Evolutionary conservation across 495 filamentous ascomycete species (phyloP).

Genomic region (Tuber borchii): DNA sequence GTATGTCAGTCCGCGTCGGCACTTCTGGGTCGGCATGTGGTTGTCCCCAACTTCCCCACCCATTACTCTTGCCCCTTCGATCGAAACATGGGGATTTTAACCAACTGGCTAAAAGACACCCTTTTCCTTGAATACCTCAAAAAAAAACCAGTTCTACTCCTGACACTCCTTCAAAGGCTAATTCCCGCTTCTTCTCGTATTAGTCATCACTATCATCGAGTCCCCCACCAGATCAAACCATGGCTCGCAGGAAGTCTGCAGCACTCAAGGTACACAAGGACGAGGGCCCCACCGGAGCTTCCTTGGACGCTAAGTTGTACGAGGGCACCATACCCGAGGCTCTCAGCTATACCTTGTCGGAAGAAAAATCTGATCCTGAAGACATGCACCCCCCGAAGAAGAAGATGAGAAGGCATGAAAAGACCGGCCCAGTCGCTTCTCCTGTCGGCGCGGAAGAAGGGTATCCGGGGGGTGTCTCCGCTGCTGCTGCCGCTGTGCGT

Average conservation of each 20-base stretch:
- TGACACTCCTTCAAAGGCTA: neutral
- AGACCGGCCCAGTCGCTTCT: neutral
- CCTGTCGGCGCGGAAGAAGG: neutral
- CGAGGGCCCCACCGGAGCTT: neutral
- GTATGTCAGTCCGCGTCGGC: neutral
- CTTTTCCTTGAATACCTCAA: neutral
- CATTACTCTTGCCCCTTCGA: neutral
- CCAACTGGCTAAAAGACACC: neutral
- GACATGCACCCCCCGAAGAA: neutral
- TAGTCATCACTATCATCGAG: neutral
- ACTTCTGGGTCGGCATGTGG: neutral
- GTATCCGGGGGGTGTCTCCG: neutral
- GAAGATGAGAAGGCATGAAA: slow-evolving; percentile 1
- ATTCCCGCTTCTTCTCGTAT: neutral
- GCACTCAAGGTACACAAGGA: slow-evolving; percentile 1
- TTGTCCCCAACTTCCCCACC: neutral
- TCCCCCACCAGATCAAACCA: neutral
- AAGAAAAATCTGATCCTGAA: neutral
- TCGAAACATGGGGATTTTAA: neutral
- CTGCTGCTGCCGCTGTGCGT: neutral
- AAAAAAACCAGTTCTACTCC: neutral
- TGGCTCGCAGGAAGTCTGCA: neutral
- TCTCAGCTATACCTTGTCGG: neutral
- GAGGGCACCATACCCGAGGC: neutral
- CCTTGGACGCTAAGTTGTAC: neutral